These are phyloP conservation scores for Petasospora rhodanensis DNA, from an alignment of 1,139 yeast genomes.

Conservation along the genomic window DNA sequence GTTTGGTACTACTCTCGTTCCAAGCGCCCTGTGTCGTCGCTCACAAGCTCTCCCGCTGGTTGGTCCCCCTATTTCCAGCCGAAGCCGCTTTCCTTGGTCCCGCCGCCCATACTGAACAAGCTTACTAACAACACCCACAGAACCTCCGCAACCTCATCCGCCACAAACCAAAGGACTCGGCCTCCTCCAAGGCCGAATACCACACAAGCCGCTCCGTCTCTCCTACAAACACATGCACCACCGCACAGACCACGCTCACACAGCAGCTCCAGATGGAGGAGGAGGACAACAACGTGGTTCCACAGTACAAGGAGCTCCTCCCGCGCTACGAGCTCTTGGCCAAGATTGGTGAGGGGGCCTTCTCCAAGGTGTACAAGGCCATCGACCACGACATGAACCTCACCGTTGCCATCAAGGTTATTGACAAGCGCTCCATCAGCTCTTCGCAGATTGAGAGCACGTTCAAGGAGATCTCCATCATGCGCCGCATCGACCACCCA, in stretches of 20 bases:
- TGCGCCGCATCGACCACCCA: slow-evolving; percentile 46
- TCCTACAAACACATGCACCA: too few species aligned
- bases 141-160: slow-evolving; percentile 9
- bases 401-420: slow-evolving; percentile 76
- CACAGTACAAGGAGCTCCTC: slow-evolving; percentile 16
- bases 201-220: not conserved
- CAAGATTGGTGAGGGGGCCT: slow-evolving; percentile 81
- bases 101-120: too few species aligned
- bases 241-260: not conserved
- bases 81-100: too few species aligned
- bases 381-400: slow-evolving; percentile 12
- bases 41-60: too few species aligned
- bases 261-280: not conserved
- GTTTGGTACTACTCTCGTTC: too few species aligned
- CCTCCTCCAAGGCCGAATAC: too few species aligned
- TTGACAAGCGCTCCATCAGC: slow-evolving; percentile 57
- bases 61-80: too few species aligned
- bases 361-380: slow-evolving; percentile 81
- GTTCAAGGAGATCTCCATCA: slow-evolving; percentile 74
- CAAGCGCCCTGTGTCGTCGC: too few species aligned
- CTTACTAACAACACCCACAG: too few species aligned
- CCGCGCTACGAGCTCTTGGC: slow-evolving; percentile 28
- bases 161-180: slow-evolving; percentile 10
- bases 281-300: not conserved
- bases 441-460: slow-evolving; percentile 36